Evolutionary conservation across 768 basidiomycete species (phyloP).

Genomic region (Amanita polypyramis): DNA sequence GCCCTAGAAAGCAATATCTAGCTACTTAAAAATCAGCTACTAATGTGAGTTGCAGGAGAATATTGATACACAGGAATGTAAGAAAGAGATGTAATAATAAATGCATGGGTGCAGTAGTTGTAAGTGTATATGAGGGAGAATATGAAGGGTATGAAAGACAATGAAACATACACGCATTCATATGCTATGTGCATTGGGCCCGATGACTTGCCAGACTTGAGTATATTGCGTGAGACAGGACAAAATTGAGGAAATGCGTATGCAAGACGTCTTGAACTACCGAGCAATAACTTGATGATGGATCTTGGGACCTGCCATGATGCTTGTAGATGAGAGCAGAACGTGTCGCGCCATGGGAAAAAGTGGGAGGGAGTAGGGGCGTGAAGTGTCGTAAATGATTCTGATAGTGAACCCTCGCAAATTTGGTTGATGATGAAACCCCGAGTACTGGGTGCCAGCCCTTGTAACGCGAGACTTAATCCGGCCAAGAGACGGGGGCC

Average conservation of each 20-base stretch:
- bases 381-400: neutral
- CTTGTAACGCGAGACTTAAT: neutral
- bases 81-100: neutral
- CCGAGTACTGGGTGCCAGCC: neutral
- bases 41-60: neutral
- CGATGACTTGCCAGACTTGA: neutral
- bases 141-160: neutral
- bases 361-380: neutral
- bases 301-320: neutral
- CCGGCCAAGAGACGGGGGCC: neutral
- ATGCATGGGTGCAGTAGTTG: neutral
- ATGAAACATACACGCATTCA: neutral
- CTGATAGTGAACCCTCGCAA: neutral
- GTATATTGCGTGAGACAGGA: neutral
- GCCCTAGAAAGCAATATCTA: neutral
- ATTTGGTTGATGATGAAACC: neutral
- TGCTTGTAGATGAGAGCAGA: constrained; percentile 1
- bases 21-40: neutral
- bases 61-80: neutral
- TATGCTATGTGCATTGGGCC: neutral
- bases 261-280: neutral
- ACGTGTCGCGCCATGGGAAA: neutral
- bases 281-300: neutral
- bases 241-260: neutral
- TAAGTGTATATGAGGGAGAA: neutral